Base-by-base conservation (phyloP, 129 eudicot genomes). In the Centaurea solstitialis region DNA sequence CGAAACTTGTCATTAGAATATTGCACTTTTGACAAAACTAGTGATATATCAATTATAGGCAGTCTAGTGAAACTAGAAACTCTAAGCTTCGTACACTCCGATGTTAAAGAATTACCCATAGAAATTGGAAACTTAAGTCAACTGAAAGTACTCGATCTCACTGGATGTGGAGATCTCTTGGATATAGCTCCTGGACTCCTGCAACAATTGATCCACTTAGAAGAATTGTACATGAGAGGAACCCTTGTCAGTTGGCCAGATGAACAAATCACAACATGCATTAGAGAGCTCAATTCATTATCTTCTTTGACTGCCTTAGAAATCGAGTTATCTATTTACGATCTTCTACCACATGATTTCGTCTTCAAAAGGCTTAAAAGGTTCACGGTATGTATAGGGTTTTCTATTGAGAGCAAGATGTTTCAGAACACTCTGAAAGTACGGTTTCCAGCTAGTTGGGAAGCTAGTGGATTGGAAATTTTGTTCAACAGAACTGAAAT, bases 211-310 rank as follows among this genome's bases (percentile, higher is more conserved):
- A 67, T 65, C 61, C 71, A 22, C 21, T 62, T 81, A 47, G 85
- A 81, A 75, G 85, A 81, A 76, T 53, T 81, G 68, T 81, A 81
- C 85, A 75, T 81, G 85, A 81, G 72, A 6, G 85, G 85, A 50
- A 75, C 85, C 61, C 71, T 67, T 33, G 33, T 81, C 17, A 65
- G 70, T 35, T 80, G 83, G 83, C 83, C 72, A 0, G 77, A 80
- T 35, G 71, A 81, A 30, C 76, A 75, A 81, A 81, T 38, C 76
- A 81, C 74, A 18, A 35, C 40, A 68, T 45, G 80, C 39, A 72
- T 75, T 33, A 47, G 9, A 3, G 85, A 81, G 53, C 70, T 81
- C 57, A 75, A 68, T 47, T 68, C 85, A 9, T 75, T 81, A 41
- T 12, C 81, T 53, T 8, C n/a, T 18, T 23, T 81, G 76, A 57